phyloP scores from a whole-genome alignment of 2,329 filamentous ascomycete species.

The Apiospora hydei region DNA sequence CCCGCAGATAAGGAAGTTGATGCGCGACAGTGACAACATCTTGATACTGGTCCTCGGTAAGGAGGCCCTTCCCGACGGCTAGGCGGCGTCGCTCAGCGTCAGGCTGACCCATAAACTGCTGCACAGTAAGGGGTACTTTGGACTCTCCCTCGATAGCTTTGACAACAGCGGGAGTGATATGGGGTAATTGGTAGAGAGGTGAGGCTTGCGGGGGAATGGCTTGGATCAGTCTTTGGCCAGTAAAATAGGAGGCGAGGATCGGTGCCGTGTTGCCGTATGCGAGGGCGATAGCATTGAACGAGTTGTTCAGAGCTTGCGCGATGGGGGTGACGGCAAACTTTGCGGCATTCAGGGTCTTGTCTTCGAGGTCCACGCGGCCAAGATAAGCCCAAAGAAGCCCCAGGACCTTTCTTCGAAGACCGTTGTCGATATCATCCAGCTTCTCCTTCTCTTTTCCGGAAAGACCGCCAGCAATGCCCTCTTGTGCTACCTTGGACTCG shows the following conservation, averaged over 20 bases:
- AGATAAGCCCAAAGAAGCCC: conserved; percentile 95
- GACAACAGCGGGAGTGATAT: conserved; percentile 75
- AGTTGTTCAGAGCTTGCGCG: conserved; percentile 83
- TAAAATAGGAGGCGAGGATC: conserved; percentile 81
- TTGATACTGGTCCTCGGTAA: conserved; percentile 79
- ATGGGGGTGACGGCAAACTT: conserved; percentile 92
- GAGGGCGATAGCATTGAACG: conserved; percentile 85
- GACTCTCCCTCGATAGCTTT: conserved; percentile 76
- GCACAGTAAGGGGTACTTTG: conserved; percentile 78
- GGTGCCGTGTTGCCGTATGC: conserved; percentile 86
- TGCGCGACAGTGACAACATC: conserved; percentile 78
- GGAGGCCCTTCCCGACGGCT: conserved; percentile 72
- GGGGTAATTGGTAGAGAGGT: conserved; percentile 88
- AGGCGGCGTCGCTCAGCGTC: conserved; percentile 76
- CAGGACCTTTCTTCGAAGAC: conserved; percentile 82
- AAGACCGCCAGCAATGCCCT: conserved; percentile 66
- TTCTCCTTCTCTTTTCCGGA: conserved; percentile 76
- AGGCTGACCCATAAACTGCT: conserved; percentile 87
- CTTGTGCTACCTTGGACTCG: conserved; percentile 78
- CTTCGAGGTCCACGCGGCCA: conserved; percentile 84
- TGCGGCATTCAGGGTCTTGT: conserved; percentile 77
- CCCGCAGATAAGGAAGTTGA: conserved; percentile 82
- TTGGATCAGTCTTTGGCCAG: conserved; percentile 88
- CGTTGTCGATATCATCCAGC: conserved; percentile 82
- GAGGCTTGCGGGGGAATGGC: conserved; percentile 84